These are phyloP conservation scores for Vaccinium corymbosum DNA, from an alignment of 148 eudicot genomes.

Conservation along the genomic window DNA sequence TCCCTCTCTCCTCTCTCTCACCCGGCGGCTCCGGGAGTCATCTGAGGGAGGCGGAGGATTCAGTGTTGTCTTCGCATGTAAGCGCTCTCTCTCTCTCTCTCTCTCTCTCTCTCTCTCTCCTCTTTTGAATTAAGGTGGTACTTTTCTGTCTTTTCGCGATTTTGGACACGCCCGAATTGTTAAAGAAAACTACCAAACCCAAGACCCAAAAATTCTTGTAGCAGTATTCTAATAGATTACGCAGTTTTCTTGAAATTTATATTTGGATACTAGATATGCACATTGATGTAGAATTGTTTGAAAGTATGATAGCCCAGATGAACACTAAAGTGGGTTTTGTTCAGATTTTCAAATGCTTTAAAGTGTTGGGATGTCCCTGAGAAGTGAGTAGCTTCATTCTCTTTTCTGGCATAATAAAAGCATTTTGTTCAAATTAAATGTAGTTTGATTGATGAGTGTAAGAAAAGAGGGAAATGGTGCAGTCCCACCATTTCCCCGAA, in stretches of 20 bases:
- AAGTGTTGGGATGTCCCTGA: background rate
- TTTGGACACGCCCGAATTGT: background rate
- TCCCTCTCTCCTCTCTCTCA: background rate
- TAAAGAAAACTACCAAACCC: background rate
- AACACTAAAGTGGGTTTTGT: background rate
- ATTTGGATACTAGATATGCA: background rate
- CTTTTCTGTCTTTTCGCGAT: background rate
- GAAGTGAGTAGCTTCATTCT: slow-evolving; percentile 6
- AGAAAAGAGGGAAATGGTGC: background rate
- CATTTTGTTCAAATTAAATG: background rate
- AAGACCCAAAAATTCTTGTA: background rate
- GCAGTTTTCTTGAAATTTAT: background rate
- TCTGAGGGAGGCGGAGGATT: background rate
- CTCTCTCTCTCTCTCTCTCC: background rate
- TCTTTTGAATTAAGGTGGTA: background rate
- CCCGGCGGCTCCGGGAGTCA: background rate
- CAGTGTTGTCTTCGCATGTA: background rate
- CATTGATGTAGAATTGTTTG: background rate
- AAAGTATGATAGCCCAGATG: background rate
- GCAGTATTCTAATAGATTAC: background rate
- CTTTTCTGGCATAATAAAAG: background rate
- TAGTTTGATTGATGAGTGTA: background rate
- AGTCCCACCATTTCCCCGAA: no score
- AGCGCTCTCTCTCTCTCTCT: background rate
- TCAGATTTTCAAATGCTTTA: background rate